A percentile compares a stretch with the other conserved stretches of the same genome.
Evolutionary conservation across 257 asterid species (phyloP).

Genomic region (Przewalskia tangutica): DNA sequence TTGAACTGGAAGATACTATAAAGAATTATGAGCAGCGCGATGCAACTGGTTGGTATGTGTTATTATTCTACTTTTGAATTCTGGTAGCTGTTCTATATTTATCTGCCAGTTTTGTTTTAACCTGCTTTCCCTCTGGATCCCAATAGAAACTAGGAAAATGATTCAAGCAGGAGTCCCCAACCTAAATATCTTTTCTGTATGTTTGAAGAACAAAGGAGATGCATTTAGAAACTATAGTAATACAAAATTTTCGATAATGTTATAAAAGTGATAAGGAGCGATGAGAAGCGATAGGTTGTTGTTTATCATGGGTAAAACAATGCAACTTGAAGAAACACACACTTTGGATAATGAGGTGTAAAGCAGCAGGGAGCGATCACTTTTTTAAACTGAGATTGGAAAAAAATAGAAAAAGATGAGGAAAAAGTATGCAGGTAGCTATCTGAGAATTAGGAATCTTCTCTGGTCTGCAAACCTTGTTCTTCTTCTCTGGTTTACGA

Average conservation of each 20-base stretch:
- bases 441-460: background rate
- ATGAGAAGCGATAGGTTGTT: background rate
- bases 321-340: background rate
- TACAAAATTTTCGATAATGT: background rate
- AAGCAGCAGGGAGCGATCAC: background rate
- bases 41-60: conserved; percentile 83
- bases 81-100: conserved; percentile 4
- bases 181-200: background rate
- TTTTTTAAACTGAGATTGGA: background rate
- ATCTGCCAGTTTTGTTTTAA: background rate
- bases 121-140: background rate
- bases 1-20: conserved; percentile 90
- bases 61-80: conserved; percentile 14
- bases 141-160: background rate
- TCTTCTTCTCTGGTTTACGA: background rate
- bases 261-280: background rate
- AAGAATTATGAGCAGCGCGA: conserved; percentile 80
- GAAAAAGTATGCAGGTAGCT: background rate
- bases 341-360: background rate
- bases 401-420: background rate
- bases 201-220: background rate
- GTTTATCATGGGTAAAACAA: background rate
- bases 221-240: background rate
- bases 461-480: background rate
- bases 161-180: background rate